Base-by-base conservation (phyloP, 2,329 filamentous ascomycete species). In the Aspergillus proliferans region DNA sequence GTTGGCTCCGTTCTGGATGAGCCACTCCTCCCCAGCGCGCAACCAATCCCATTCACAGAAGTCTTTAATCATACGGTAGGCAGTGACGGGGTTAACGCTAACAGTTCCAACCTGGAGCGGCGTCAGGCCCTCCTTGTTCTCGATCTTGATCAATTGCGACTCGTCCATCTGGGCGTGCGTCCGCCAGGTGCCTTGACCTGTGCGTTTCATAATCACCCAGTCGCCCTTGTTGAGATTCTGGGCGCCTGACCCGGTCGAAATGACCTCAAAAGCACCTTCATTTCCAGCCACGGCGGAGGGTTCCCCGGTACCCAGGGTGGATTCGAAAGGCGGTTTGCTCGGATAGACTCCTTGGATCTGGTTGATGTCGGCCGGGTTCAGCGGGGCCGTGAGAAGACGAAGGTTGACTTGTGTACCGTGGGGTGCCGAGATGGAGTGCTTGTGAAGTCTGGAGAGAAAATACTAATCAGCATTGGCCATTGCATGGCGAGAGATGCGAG, bases 331-430 rank as follows among this genome's bases (percentile, higher is more conserved):
- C 0, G 91, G 90, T 66, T 89, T 89, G 42, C 84, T 84, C 53
- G 92, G 92, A 74, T 98, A 98, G 3, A 92, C 90, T 57, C 93
- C 93, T 76, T 98, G 93, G 63, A 98, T 88, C 62, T 92, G 92
- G 76, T 98, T 98, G 70, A 98, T 88, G 73, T 98, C 93, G 63
- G 93, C 91, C 21, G 93, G 93, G 74, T 98, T 98, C 70, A 98
- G 88, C 49, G 93, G 89, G 1, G 90, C 84, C 28, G 91, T 88
- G 61, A 98, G 87, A 61, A 93, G 85, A 68, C 89, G 88, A 52
- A 98, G 76, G 47, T 92, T 90, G 58, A 94, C 74, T 54, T 80
- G 74, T 48, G 80, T 74, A 43, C 87, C 85, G 54, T 74, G 63
- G 4, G 73, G 74, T 7, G 74, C 65, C 5, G 73, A 74, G 47